Evolutionary conservation across 257 asterid species (phyloP).

Genomic region (Solanum arcanum): DNA sequence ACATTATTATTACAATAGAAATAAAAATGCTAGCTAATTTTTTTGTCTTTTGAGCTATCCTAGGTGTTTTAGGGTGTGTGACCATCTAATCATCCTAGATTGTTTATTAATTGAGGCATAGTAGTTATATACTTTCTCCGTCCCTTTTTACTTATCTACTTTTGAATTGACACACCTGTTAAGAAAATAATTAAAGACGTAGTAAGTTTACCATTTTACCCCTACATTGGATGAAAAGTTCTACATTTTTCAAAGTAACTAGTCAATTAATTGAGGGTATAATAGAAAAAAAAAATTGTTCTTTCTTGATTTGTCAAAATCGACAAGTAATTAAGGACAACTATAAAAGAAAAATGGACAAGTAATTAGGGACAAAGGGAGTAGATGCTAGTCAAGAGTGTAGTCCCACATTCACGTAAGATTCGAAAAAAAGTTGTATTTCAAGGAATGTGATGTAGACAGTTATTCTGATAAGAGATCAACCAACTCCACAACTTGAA

Average conservation of each 20-base stretch:
- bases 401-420: not conserved
- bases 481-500: not conserved
- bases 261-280: too few species aligned
- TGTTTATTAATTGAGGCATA: not conserved
- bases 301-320: too few species aligned
- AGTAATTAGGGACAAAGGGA: too few species aligned
- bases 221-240: too few species aligned
- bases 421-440: not conserved
- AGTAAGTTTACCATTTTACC: too few species aligned
- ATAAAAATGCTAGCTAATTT: not conserved
- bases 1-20: not conserved
- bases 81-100: not conserved
- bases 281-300: too few species aligned
- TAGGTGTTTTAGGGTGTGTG: not conserved
- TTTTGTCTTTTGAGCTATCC: not conserved
- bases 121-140: not conserved
- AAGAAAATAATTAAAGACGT: too few species aligned
- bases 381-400: not conserved
- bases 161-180: too few species aligned
- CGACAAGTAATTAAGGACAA: too few species aligned
- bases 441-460: not conserved
- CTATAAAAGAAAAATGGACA: too few species aligned
- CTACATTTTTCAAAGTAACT: too few species aligned
- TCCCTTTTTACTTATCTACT: too few species aligned
- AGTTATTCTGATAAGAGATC: not conserved